Base-by-base conservation (phyloP, 2,329 filamentous ascomycete genomes). In the Ilyonectria destructans region DNA sequence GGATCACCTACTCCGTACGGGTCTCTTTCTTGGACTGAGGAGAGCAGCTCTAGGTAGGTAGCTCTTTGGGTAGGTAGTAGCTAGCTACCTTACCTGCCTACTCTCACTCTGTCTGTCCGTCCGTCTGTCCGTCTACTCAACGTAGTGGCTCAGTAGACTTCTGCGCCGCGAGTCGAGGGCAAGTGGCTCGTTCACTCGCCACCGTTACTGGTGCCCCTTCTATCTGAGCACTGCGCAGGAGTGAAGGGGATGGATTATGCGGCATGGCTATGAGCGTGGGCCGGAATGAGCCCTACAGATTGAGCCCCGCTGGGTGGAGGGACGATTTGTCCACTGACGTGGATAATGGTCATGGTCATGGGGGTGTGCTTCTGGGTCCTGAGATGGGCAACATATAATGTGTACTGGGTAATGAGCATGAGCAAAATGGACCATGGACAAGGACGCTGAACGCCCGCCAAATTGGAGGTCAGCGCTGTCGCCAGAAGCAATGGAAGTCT, bases 401-500 rank as follows among this genome's bases (percentile, higher is more conserved):
- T 17, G 6, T 17, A 40, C 13, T 15, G 10, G 12, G 40, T n/a
- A 43, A 43, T n/a, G n/a, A 43, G 40, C 15, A n/a, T 6, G 15
- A 33, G 49, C 26, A 29, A 6, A 51, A 51, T 5, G 48, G 10
- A 48, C 13, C 23, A 31, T 52, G 17, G 35, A 10, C 51, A 54
- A 35, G 10, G 4, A 2, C n/a, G 10, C n/a, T 35, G 29, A 29
- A 19, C 29, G 9, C n/a, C 49, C 29, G 2, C 29, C 10, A 31
- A 7, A 31, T 48, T 49, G 51, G 13, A 46, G 23, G 59, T 58
- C 19, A 21, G 62, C 26, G 37, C 37, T 19, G 62, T 19, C 45
- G 40, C 48, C 48, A 65, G 55, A 65, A 55, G 55, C 40, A 59
- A 48, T 49, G 40, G 51, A 49, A 54, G 51, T 54, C 51, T 54